Percentiles rank a stretch among this genome's conserved stretches.
These are phyloP conservation scores for Coelastrella sp. DNA, from an alignment of 139 green algal species.

Conservation along the genomic window DNA sequence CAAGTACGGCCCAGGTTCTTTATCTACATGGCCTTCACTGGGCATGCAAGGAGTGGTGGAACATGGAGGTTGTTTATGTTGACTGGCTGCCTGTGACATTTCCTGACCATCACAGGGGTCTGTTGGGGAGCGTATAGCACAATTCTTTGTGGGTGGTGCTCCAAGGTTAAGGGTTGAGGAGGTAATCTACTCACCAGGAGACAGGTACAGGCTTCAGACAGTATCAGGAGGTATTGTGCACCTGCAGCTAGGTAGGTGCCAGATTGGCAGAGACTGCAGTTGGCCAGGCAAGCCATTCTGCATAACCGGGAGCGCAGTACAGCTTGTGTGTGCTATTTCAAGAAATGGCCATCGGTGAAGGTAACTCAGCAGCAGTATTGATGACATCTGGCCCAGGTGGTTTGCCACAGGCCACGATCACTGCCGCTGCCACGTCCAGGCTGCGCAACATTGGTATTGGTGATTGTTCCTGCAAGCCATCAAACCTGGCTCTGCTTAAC, in stretches of 20 bases:
- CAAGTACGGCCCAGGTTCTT: background rate
- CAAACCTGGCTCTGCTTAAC: too few species aligned
- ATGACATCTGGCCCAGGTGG: too few species aligned
- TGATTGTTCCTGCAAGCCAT: too few species aligned
- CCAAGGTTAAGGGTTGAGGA: slow-evolving; percentile 79
- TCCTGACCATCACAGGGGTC: slow-evolving; percentile 57
- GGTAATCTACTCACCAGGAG: slow-evolving; percentile 72
- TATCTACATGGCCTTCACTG: background rate
- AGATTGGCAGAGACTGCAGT: too few species aligned
- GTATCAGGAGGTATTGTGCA: slow-evolving; percentile 65
- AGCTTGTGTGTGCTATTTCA: too few species aligned
- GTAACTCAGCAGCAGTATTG: too few species aligned
- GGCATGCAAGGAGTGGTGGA: background rate
- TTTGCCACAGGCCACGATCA: too few species aligned
- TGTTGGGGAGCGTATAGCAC: slow-evolving; percentile 61
- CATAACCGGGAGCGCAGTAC: too few species aligned
- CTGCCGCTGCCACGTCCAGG: too few species aligned
- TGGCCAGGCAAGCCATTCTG: too few species aligned
- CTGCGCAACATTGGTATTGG: too few species aligned
- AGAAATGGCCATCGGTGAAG: too few species aligned
- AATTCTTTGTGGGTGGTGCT: slow-evolving; percentile 77
- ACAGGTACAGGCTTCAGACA: slow-evolving; percentile 82
- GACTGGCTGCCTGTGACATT: background rate
- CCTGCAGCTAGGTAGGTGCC: slow-evolving; percentile 62
- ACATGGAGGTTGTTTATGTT: background rate